These are phyloP conservation scores for Rhizopogon vulgaris DNA, from an alignment of 768 basidiomycete species.

Conservation along the genomic window DNA sequence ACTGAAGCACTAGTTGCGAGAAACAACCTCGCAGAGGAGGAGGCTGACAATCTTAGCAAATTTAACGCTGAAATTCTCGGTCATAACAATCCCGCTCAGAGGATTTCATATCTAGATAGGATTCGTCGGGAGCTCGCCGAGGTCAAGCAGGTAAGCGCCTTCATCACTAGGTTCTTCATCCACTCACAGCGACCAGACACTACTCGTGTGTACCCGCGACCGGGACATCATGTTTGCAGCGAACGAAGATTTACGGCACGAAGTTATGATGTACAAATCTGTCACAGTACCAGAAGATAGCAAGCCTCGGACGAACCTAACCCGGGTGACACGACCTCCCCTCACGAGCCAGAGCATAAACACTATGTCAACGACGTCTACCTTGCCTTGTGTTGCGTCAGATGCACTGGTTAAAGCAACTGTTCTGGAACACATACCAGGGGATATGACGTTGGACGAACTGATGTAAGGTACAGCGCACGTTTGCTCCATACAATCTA, in stretches of 20 bases:
- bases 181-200: conserved; percentile 32
- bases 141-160: conserved; percentile 62
- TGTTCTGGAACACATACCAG: conserved; percentile 29
- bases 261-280: conserved; percentile 58
- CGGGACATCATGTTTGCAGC: conserved; percentile 38
- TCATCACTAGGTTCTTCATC: background rate
- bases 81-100: conserved; percentile 79
- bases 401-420: conserved; percentile 6
- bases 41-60: conserved; percentile 64
- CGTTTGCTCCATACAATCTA: conserved; percentile 6
- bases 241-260: conserved; percentile 44
- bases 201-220: conserved; percentile 41
- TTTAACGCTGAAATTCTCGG: conserved; percentile 85
- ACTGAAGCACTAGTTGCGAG: conserved; percentile 58
- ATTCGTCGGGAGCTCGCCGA: conserved; percentile 77
- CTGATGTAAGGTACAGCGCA: conserved; percentile 18
- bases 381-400: conserved; percentile 1
- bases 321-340: conserved; percentile 40
- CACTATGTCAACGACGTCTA: background rate
- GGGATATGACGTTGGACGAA: conserved; percentile 50
- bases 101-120: conserved; percentile 81
- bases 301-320: conserved; percentile 49
- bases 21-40: conserved; percentile 76
- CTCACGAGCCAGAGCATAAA: conserved; percentile 40
- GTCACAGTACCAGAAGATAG: conserved; percentile 40